Percentiles rank a stretch among this genome's conserved stretches.
These are phyloP conservation scores for Onygenales sp. DNA, from an alignment of 2,329 filamentous ascomycete genomes.

Conservation along the genomic window DNA sequence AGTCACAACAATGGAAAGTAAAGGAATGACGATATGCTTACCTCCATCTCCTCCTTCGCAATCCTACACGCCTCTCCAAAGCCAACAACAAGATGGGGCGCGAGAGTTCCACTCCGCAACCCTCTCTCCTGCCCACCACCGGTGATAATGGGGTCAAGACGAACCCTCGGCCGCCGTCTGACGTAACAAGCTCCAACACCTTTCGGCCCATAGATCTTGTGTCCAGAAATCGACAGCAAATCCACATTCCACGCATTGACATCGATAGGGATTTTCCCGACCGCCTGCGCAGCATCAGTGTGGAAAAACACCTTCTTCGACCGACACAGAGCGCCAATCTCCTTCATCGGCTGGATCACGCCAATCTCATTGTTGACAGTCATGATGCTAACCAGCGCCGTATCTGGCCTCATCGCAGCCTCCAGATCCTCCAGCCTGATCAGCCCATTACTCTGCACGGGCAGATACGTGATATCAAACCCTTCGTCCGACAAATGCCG, in stretches of 20 bases:
- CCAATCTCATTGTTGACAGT: conserved; percentile 99
- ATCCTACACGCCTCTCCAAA: conserved; percentile 95
- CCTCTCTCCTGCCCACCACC: conserved; percentile 95
- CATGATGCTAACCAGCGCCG: conserved; percentile 92
- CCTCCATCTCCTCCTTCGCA: conserved; percentile 78
- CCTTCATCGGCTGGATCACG: conserved; percentile 90
- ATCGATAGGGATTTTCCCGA: conserved; percentile 95
- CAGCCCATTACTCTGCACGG: conserved; percentile 78
- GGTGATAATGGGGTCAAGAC: conserved; percentile 89
- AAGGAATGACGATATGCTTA: conserved; percentile 42
- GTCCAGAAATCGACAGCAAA: conserved; percentile 95
- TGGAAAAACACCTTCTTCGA: conserved; percentile 96
- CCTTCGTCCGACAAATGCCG: conserved; percentile 94
- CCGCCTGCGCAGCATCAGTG: conserved; percentile 89
- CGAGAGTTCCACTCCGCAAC: conserved; percentile 84
- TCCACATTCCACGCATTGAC: conserved; percentile 98
- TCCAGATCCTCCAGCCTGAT: conserved; percentile 76
- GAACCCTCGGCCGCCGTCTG: conserved; percentile 80
- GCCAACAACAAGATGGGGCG: conserved; percentile 78
- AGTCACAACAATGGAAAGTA: conserved; percentile 6
- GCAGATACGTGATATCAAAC: conserved; percentile 92
- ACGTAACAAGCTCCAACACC: conserved; percentile 96
- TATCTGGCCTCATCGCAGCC: conserved; percentile 83
- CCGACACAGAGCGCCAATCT: conserved; percentile 88
- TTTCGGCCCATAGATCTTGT: conserved; percentile 98